Conservation (phyloP, 768 basidiomycete species). For the Lyophyllum decastes region DNA sequence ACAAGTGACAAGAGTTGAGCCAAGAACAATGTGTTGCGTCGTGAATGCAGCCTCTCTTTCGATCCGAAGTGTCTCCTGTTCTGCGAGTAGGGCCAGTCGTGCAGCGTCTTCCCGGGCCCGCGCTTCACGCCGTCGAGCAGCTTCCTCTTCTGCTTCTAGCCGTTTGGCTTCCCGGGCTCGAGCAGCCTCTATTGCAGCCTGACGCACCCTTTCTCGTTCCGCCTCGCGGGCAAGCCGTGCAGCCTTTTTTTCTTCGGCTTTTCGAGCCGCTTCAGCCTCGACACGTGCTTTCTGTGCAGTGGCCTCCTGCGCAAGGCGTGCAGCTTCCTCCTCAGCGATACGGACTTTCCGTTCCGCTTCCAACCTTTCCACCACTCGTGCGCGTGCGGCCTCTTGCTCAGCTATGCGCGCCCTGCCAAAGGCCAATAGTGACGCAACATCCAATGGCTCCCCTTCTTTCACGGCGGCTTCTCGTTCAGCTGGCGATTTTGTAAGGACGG, state of each 20-base stretch:
- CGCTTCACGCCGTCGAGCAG: constrained; percentile 5
- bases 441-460: not conserved
- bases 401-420: not conserved
- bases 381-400: constrained; percentile 14
- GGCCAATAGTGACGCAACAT: not conserved
- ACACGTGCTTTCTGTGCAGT: not conserved
- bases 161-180: constrained; percentile 3
- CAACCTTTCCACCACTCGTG: constrained; percentile 18
- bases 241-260: constrained; percentile 10
- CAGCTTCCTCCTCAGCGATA: not conserved
- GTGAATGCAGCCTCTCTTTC: constrained; percentile 43
- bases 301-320: not conserved
- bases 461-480: not conserved
- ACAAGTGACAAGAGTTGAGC: constrained; percentile 50
- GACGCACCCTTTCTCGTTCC: not conserved
- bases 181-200: not conserved
- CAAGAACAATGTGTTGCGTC: constrained; percentile 43
- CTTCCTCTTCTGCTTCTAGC: constrained; percentile 1
- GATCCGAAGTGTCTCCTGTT: constrained; percentile 10
- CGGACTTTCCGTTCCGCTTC: constrained; percentile 1
- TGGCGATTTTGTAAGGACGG: not conserved
- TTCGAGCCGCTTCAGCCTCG: constrained; percentile 14
- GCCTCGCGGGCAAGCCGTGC: not conserved
- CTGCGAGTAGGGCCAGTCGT: constrained; percentile 7
- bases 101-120: constrained; percentile 8